A percentile compares a stretch with the other conserved stretches of the same genome.
Evolutionary conservation across 306 rosid species (phyloP).

Genomic region (Corylus americana): DNA sequence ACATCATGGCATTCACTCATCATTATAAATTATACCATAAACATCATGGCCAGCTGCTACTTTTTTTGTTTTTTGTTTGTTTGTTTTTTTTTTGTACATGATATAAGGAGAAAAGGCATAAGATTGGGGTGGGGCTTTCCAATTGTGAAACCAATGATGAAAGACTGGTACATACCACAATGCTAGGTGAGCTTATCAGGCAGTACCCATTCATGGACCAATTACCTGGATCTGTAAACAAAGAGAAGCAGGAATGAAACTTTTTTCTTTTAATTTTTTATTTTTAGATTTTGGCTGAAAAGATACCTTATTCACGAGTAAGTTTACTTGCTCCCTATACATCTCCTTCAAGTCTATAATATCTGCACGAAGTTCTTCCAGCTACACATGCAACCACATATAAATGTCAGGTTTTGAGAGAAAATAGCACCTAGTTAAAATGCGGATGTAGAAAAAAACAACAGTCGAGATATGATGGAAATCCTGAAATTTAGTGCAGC

Average conservation of each 20-base stretch:
- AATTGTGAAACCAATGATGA: no score
- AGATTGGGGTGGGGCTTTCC: no score
- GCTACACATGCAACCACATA: conserved; percentile 50
- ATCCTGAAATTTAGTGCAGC: background rate
- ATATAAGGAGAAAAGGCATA: no score
- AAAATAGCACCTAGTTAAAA: conserved; percentile 3
- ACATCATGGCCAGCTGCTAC: conserved; percentile 1
- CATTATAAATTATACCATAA: conserved; percentile 11
- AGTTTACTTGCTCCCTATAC: conserved; percentile 98
- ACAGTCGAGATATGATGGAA: background rate
- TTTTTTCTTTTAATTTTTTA: background rate
- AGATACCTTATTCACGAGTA: conserved; percentile 92
- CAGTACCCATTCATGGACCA: conserved; percentile 29
- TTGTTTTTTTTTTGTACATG: no score
- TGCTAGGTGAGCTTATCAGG: background rate
- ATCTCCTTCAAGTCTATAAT: conserved; percentile 97
- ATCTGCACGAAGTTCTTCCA: conserved; percentile 99
- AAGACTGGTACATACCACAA: background rate
- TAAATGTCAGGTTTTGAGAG: conserved; percentile 24
- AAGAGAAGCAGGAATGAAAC: background rate
- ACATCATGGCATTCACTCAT: conserved; percentile 6
- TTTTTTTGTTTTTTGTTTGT: no score
- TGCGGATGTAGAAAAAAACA: background rate
- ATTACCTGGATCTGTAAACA: conserved; percentile 43
- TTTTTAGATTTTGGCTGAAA: background rate